These are phyloP conservation scores for Sporothrix dimorphospora DNA, from an alignment of 2,329 filamentous ascomycete species.

Conservation along the genomic window DNA sequence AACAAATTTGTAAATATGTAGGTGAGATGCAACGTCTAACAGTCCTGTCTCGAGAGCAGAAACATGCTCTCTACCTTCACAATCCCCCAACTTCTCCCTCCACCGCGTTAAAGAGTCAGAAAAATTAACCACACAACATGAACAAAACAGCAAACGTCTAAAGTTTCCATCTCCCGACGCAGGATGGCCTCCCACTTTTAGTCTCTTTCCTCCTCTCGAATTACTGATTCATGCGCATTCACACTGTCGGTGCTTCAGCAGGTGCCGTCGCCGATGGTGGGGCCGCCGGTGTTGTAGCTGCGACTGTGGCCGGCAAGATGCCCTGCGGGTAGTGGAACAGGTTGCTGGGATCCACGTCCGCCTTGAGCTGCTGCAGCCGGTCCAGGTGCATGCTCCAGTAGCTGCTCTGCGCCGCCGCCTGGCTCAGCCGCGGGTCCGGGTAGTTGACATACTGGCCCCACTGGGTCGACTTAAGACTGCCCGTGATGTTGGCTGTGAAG, in stretches of 20 bases:
- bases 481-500: slow-evolving; percentile 43
- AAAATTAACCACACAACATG: background rate
- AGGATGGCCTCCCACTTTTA: background rate
- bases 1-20: background rate
- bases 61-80: background rate
- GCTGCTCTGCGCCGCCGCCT: slow-evolving; percentile 40
- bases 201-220: background rate
- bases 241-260: background rate
- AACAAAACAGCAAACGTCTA: background rate
- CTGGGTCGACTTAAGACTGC: slow-evolving; percentile 35
- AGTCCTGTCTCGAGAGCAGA: background rate
- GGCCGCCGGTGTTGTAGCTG: background rate
- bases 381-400: slow-evolving; percentile 46
- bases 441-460: slow-evolving; percentile 51
- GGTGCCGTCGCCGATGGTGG: background rate
- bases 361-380: slow-evolving; percentile 44
- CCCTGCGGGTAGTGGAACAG: slow-evolving; percentile 49
- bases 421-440: slow-evolving; percentile 43
- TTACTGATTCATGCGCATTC: background rate
- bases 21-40: background rate
- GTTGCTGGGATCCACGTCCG: slow-evolving; percentile 43
- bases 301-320: slow-evolving; percentile 35
- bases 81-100: background rate
- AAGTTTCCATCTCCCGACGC: background rate
- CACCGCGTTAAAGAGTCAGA: background rate